Conservation (phyloP, 495 filamentous ascomycete species). For the Tetracladium marchalianum region DNA sequence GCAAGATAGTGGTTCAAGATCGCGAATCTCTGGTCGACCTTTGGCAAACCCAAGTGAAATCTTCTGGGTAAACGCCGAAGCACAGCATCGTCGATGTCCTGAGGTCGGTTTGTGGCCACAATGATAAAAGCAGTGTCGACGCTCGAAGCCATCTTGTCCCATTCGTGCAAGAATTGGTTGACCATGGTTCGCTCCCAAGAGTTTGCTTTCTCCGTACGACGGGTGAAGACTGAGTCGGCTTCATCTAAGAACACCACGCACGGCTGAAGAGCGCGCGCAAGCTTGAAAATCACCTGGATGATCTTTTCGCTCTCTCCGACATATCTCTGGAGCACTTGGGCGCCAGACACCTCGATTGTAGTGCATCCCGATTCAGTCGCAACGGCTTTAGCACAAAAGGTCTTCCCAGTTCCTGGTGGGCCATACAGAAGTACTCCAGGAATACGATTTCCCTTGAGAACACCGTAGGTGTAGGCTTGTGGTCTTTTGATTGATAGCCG, state of each 20-base stretch:
- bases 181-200: constrained; percentile 70
- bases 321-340: constrained; percentile 97
- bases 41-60: constrained; percentile 41
- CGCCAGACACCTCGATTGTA: constrained; percentile 96
- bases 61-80: constrained; percentile 69
- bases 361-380: constrained; percentile 94
- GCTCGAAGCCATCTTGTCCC: constrained; percentile 79
- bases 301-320: constrained; percentile 94
- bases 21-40: neutral
- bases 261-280: constrained; percentile 79
- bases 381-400: constrained; percentile 83
- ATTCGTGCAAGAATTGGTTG: constrained; percentile 88
- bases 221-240: constrained; percentile 93
- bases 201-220: no score
- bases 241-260: constrained; percentile 97
- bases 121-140: constrained; percentile 74
- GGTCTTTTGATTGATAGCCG: no score
- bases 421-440: constrained; percentile 93
- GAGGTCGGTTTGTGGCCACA: constrained; percentile 88
- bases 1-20: neutral
- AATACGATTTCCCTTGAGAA: no score
- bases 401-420: constrained; percentile 94
- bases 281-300: constrained; percentile 88
- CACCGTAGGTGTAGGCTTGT: no score
- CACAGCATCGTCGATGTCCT: constrained; percentile 90